phyloP scores from a whole-genome alignment of 2,329 filamentous ascomycete species.

The Fusarium citri region DNA sequence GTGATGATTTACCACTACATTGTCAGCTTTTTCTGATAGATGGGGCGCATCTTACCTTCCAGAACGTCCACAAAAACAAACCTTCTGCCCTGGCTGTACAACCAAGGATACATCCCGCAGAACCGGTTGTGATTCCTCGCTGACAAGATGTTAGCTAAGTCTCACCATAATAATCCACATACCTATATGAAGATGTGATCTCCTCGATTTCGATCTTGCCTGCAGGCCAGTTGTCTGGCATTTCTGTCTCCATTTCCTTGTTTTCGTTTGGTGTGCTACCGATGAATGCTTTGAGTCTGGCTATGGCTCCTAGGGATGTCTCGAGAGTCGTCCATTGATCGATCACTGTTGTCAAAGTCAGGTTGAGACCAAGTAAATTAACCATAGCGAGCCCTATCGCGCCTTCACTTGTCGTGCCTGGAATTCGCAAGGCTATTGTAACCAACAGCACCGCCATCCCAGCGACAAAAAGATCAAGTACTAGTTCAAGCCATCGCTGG shows the following conservation, averaged over 20 bases:
- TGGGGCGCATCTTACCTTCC: slow-evolving; percentile 44
- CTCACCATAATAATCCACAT: neutral
- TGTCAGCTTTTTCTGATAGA: neutral
- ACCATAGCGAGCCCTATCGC: slow-evolving; percentile 49
- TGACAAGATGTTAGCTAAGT: slow-evolving; percentile 7
- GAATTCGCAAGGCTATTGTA: slow-evolving; percentile 53
- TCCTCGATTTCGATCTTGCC: slow-evolving; percentile 46
- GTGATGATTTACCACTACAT: slow-evolving; percentile 61
- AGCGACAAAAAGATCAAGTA: slow-evolving; percentile 61
- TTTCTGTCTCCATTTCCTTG: neutral
- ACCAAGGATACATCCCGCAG: slow-evolving; percentile 33
- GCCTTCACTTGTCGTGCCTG: slow-evolving; percentile 42
- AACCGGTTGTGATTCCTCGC: slow-evolving; percentile 26
- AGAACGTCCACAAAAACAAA: slow-evolving; percentile 64
- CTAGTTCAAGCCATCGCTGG: slow-evolving; percentile 62
- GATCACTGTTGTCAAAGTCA: slow-evolving; percentile 49
- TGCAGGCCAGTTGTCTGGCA: slow-evolving; percentile 44
- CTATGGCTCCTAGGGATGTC: slow-evolving; percentile 52
- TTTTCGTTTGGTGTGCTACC: slow-evolving; percentile 47
- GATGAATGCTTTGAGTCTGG: slow-evolving; percentile 50
- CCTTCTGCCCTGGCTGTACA: slow-evolving; percentile 55
- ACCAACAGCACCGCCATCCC: slow-evolving; percentile 60
- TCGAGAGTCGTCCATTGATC: slow-evolving; percentile 53
- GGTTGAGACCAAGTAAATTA: slow-evolving; percentile 46
- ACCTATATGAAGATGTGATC: slow-evolving; percentile 47